Conservation (phyloP, 345 rosid species). For the Brassica incana region DNA sequence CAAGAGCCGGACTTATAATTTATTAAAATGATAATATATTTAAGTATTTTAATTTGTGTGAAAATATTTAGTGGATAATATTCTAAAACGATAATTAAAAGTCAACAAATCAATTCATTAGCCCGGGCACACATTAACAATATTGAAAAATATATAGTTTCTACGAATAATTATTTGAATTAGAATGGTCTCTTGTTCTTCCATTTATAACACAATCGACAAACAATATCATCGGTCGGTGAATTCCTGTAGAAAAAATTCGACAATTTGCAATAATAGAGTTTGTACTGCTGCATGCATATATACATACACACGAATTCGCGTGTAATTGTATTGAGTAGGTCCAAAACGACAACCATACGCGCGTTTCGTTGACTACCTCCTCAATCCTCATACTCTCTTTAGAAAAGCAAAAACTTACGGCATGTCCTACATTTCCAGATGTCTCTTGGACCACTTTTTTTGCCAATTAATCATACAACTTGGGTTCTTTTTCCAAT, state of each 20-base stretch:
- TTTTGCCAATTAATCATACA: neutral
- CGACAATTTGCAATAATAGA: constrained; percentile 29
- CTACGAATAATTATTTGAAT: neutral
- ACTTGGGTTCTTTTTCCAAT: constrained; percentile 9
- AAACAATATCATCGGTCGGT: constrained; percentile 32
- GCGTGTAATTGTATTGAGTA: constrained; percentile 19
- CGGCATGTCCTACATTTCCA: constrained; percentile 29
- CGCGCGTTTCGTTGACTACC: constrained; percentile 42
- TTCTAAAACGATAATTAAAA: neutral
- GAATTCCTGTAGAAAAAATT: constrained; percentile 16
- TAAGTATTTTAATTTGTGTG: neutral
- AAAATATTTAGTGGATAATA: neutral
- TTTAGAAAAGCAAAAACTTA: neutral
- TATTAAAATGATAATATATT: neutral
- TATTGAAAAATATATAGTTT: neutral
- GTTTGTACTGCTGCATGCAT: constrained; percentile 26
- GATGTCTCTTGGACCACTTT: constrained; percentile 35
- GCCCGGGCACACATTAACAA: neutral
- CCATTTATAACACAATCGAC: constrained; percentile 1
- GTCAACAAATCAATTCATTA: neutral
- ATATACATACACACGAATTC: constrained; percentile 7
- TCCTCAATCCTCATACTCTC: neutral
- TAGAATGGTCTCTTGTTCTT: neutral
- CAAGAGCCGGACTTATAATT: neutral
- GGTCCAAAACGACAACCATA: constrained; percentile 31